phyloP scores from a whole-genome alignment of 2,329 filamentous ascomycete species.

The Penicillium polonicum region DNA sequence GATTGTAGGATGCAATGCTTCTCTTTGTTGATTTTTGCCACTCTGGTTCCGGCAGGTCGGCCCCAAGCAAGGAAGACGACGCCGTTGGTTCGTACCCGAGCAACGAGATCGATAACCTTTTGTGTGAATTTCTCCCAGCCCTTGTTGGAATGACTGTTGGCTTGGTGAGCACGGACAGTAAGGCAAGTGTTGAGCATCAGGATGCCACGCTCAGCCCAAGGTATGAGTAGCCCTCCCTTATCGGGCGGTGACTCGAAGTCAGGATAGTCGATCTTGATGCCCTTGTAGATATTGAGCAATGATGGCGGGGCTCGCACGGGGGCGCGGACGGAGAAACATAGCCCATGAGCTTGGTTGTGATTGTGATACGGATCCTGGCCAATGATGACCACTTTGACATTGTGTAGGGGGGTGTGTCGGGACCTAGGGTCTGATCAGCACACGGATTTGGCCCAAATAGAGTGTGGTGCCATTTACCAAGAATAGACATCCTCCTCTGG shows the following conservation, averaged over 20 bases:
- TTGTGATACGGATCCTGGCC: conserved; percentile 99
- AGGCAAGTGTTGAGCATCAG: conserved; percentile 92
- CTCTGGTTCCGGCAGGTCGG: conserved; percentile 74
- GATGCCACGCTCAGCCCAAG: conserved; percentile 92
- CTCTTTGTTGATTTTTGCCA: conserved; percentile 67
- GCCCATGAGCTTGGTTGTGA: conserved; percentile 88
- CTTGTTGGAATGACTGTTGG: conserved; percentile 78
- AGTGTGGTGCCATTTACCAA: conserved; percentile 60
- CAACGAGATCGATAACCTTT: conserved; percentile 83
- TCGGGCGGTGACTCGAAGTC: conserved; percentile 72
- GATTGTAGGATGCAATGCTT: conserved; percentile 80
- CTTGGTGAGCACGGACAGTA: conserved; percentile 84
- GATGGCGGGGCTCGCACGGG: conserved; percentile 87
- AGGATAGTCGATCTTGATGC: conserved; percentile 84
- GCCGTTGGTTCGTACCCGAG: conserved; percentile 70
- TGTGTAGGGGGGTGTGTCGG: conserved; percentile 82
- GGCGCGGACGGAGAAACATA: conserved; percentile 91
- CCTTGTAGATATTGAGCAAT: conserved; percentile 89
- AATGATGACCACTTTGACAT: conserved; percentile 87
- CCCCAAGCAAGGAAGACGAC: conserved; percentile 98
- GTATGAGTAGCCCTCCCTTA: conserved; percentile 77
- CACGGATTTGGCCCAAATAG: neutral
- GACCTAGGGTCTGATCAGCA: conserved; percentile 64
- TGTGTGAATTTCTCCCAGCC: conserved; percentile 96
- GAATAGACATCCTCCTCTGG: conserved; percentile 88